A percentile compares a stretch with the other conserved stretches of the same genome.
Conservation (phyloP, 2,329 filamentous ascomycete species). For the Calonectria fujianensis region DNA sequence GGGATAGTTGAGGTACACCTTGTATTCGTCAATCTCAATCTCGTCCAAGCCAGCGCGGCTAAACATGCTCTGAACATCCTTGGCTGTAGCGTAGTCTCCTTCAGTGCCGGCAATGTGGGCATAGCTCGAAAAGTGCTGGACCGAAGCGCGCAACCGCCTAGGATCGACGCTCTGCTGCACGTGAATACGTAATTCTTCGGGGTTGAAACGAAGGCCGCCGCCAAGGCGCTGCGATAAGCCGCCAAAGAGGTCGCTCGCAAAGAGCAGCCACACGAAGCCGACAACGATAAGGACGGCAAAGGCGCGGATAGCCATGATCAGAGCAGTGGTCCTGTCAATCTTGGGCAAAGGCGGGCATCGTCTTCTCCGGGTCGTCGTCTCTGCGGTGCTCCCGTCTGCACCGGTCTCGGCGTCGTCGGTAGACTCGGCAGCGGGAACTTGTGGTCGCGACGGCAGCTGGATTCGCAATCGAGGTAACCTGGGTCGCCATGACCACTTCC, state of each 20-base stretch:
- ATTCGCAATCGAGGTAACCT: constrained; percentile 72
- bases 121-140: constrained; percentile 86
- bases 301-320: constrained; percentile 82
- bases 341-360: constrained; percentile 58
- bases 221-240: constrained; percentile 77
- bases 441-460: constrained; percentile 65
- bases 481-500: constrained; percentile 74
- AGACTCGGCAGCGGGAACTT: constrained; percentile 47
- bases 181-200: constrained; percentile 86
- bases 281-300: constrained; percentile 85
- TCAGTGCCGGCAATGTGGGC: constrained; percentile 96
- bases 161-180: constrained; percentile 84
- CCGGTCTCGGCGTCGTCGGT: constrained; percentile 52
- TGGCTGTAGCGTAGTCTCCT: constrained; percentile 89
- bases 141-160: constrained; percentile 80
- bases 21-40: constrained; percentile 85
- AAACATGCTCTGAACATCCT: constrained; percentile 89
- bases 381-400: constrained; percentile 53
- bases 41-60: constrained; percentile 82
- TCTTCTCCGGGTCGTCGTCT: constrained; percentile 52
- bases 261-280: constrained; percentile 87
- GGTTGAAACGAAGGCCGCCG: constrained; percentile 83
- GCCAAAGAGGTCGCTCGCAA: constrained; percentile 89
- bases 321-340: constrained; percentile 64
- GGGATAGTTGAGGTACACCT: constrained; percentile 96